Evolutionary conservation across 2,329 filamentous ascomycete genomes (phyloP).

Genomic region (Trematosphaeria pertusa): DNA sequence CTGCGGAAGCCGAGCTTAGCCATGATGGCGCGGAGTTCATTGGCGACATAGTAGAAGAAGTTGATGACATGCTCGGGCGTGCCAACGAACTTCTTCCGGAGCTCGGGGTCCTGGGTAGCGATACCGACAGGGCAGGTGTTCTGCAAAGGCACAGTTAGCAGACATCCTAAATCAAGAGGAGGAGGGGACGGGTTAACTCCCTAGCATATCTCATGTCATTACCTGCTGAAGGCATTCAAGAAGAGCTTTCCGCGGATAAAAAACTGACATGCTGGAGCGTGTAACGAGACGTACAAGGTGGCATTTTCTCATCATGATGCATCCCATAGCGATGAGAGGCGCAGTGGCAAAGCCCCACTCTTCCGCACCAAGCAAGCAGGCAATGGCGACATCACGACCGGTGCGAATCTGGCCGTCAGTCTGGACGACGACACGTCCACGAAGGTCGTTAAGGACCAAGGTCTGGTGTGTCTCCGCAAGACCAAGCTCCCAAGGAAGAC

Average conservation of each 20-base stretch:
- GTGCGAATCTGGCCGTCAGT: conserved; percentile 94
- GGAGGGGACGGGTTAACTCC: too few relatives aligned
- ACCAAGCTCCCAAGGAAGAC: conserved; percentile 95
- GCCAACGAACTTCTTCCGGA: conserved; percentile 91
- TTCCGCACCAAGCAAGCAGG: conserved; percentile 94
- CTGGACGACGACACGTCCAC: conserved; percentile 94
- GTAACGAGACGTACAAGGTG: conserved; percentile 12
- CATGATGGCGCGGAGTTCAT: conserved; percentile 97
- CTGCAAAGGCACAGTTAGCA: conserved; percentile 34
- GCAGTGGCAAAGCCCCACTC: conserved; percentile 97
- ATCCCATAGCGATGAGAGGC: conserved; percentile 94
- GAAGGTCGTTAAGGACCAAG: conserved; percentile 90
- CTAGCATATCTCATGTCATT: too few relatives aligned
- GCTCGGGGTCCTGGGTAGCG: conserved; percentile 91
- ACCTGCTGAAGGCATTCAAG: too few relatives aligned
- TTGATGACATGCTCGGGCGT: conserved; percentile 97
- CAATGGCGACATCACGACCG: conserved; percentile 91
- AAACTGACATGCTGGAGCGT: too few relatives aligned
- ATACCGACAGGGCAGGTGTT: conserved; percentile 94
- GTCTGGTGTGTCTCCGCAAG: conserved; percentile 98
- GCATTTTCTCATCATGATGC: conserved; percentile 90
- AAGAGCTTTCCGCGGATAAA: too few relatives aligned
- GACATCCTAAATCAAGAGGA: neutral
- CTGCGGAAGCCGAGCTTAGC: conserved; percentile 92
- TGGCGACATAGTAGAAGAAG: conserved; percentile 98